Percentiles rank a stretch among this genome's conserved stretches.
Conservation (phyloP, 345 rosid genomes). For the Citropsis articulata region DNA sequence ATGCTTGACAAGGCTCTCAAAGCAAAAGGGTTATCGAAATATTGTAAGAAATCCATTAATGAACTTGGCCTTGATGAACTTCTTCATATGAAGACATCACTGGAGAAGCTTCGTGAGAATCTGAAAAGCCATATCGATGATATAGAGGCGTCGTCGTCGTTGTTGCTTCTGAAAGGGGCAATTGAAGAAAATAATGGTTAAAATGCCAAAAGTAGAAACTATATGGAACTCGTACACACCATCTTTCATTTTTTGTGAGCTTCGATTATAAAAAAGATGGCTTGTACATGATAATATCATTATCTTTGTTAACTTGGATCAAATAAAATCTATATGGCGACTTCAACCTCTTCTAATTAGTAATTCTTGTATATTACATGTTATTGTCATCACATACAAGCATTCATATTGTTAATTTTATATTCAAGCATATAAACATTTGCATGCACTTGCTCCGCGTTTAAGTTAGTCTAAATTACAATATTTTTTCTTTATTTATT, state of each 20-base stretch:
- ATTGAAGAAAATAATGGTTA: background rate
- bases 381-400: background rate
- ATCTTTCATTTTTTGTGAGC: background rate
- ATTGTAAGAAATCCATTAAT: conserved; percentile 17
- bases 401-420: background rate
- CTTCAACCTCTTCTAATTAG: background rate
- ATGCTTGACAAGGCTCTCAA: conserved; percentile 24
- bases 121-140: conserved; percentile 22
- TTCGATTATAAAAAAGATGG: conserved; percentile 1
- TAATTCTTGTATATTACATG: background rate
- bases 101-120: conserved; percentile 27
- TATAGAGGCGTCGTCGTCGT: conserved; percentile 36
- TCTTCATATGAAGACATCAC: conserved; percentile 22
- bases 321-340: background rate
- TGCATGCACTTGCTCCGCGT: background rate
- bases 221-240: background rate
- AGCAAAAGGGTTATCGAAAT: conserved; percentile 18
- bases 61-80: conserved; percentile 23
- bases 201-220: background rate
- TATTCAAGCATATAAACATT: background rate
- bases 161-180: conserved; percentile 24
- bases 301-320: background rate
- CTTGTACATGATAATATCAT: background rate
- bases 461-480: too few relatives aligned
- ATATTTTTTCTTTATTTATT: background rate